phyloP scores from a whole-genome alignment of 2,329 filamentous ascomycete species.

The Fusarium pilosicola region DNA sequence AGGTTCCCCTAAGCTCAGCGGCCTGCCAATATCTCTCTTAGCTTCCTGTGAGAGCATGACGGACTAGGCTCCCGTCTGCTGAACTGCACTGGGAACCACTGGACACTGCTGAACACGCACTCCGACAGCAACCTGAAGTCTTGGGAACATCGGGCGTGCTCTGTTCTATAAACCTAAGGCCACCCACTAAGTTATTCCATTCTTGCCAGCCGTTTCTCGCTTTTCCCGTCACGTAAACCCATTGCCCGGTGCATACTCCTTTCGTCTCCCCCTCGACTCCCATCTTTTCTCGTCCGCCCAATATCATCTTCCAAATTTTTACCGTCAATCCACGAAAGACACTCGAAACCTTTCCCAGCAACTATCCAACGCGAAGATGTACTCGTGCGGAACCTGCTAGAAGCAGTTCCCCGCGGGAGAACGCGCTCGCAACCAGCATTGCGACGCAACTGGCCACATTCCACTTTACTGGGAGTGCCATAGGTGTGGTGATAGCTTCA shows the following conservation, averaged over 20 bases:
- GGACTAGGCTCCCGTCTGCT: not conserved
- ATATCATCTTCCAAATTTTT: not conserved
- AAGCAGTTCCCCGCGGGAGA: constrained; percentile 37
- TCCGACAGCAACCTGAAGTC: not conserved
- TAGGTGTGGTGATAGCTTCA: constrained; percentile 31
- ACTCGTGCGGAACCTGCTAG: constrained; percentile 42
- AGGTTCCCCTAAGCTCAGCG: too few species aligned
- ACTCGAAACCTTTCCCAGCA: fast-evolving
- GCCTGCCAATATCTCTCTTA: not conserved
- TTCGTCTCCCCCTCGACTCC: not conserved
- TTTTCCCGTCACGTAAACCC: not conserved
- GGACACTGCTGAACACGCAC: not conserved
- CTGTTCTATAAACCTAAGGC: not conserved
- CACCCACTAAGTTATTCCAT: not conserved
- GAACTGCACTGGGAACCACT: not conserved
- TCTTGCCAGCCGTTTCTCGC: not conserved
- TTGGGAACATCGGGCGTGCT: not conserved
- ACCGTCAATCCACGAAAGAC: not conserved
- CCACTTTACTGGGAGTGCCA: constrained; percentile 42
- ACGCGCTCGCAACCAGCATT: constrained; percentile 42
- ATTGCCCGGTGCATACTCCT: not conserved
- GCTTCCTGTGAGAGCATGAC: not conserved
- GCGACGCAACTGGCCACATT: constrained; percentile 35
- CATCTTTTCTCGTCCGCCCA: not conserved
- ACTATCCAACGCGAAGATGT: not conserved